Base-by-base conservation (phyloP, 768 basidiomycete species). In the Antrodiella citrinella region DNA sequence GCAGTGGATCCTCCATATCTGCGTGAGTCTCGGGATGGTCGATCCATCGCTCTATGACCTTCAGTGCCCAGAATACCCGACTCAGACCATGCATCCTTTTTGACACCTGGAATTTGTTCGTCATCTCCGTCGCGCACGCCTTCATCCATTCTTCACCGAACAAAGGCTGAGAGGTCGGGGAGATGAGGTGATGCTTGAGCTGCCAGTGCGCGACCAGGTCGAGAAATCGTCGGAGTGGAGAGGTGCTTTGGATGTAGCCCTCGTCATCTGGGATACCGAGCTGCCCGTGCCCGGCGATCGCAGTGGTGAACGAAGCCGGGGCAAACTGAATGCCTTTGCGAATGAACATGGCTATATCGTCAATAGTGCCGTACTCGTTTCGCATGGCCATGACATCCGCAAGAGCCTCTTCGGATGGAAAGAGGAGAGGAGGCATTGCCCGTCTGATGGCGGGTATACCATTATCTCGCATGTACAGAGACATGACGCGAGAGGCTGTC, bases 121-220 rank as follows among this genome's bases (percentile, higher is more conserved):
- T 63, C 30, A 75, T 59, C 35, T 74, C 62, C 1, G 65, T 55
- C 7, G 66, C 71, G 49, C 78, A 70, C 10, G 60, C 63, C 58
- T 67, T 62, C 59, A 90, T 57, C 64, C 63, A 63, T 15, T 73
- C 75, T 24, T 69, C 66, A 2, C 57, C 44, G 24, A 69, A 68
- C 58, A 86, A 82, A 3, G 72, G 59, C 4, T 61, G 63, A 11
- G 63, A 66, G 4, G 7, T 19, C 9, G 41, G 41, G 41, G 9
- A 18, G 9, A 9, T 19, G 10, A 98, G 66, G 4, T 77, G 78
- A 45, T 82, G 71, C 61, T 96, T 94, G 66, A 99, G 80, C 64
- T 98, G 94, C 91, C 93, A 99, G 67, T 98, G 96, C 9, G 71
- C 69, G 11, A 93, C 64, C 50, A 96, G 64, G 65, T 99, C 96